Evolutionary conservation across 352 stramenopile genomes (phyloP), one percentile per base, ranked within the genome.

Genomic region (Globisporangium recalcitrans): DNA sequence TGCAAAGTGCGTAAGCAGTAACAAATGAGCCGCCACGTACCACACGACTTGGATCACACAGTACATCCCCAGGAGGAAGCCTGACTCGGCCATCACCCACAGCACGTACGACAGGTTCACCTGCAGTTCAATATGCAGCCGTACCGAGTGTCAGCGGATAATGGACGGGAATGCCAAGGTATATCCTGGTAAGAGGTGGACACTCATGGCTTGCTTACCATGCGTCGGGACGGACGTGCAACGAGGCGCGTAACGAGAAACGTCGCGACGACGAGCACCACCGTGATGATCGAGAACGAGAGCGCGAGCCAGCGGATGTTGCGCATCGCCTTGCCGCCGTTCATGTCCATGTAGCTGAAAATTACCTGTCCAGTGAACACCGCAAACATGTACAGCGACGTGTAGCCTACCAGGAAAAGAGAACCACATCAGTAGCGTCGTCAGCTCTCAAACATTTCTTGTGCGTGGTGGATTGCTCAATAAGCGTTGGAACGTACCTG

Each of bases 311-410:
- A 91, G 26, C 81, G 75, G 55, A 87, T 73, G 64, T 87, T 90
- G 26, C 79, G 78, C 40, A 86, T 70, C 6, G 71, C 64, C 63
- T 89, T 88, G 38, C 64, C 74, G 27, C 69, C 78, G 55, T 86
- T 85, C 32, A 32, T 64, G 48, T 88, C 73, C 67, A 89, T 83
- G 67, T 81, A 82, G 57, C 77, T 65, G 53, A 94, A 92, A 52
- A 90, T 76, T 48, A 79, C 62, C 61, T 85, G 71, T 3, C 84
- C 87, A 3, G 77, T 57, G 49, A 67, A 86, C 19, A 93, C 73
- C 4, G 84, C 65, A 32, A 93, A 60, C 62, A 97, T 77, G 68
- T 97, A 96, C 13, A 99, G 69, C 52, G 82, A 74, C 34, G 90
- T 74, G 72, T 99, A 99, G 34, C 95, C 96, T 82, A 24, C n/a